Conservation (phyloP, 108 stramenopile genomes). For the Phaeodactylum tricornutum region DNA sequence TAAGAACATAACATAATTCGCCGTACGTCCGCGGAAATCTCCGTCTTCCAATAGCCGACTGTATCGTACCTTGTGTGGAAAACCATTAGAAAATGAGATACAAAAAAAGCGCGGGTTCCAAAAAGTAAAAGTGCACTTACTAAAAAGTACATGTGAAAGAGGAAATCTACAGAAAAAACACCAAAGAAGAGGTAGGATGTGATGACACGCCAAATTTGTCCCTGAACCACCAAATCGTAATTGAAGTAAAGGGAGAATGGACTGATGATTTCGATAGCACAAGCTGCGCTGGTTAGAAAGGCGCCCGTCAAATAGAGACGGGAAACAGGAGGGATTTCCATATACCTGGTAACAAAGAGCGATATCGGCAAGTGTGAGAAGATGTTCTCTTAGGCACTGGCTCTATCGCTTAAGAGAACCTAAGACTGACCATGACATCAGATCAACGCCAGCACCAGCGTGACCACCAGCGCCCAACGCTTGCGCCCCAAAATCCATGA, state of each 20-base stretch:
- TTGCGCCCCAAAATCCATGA: no score
- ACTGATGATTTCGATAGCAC: slow-evolving; percentile 81
- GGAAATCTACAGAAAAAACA: slow-evolving; percentile 89
- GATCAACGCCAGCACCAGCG: neutral
- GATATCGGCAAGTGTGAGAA: neutral
- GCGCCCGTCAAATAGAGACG: slow-evolving; percentile 92
- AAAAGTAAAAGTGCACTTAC: slow-evolving; percentile 10
- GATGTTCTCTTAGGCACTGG: neutral
- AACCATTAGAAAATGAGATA: neutral
- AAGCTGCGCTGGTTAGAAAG: slow-evolving; percentile 90
- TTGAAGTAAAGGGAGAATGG: slow-evolving; percentile 92
- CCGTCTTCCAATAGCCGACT: slow-evolving; percentile 93
- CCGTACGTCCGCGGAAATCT: slow-evolving; percentile 88
- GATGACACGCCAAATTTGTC: slow-evolving; percentile 93
- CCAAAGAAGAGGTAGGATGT: slow-evolving; percentile 98
- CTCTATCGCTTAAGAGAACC: no score
- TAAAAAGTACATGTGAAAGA: slow-evolving; percentile 99
- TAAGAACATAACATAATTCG: slow-evolving; percentile 89
- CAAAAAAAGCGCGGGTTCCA: neutral
- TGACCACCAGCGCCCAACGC: neutral
- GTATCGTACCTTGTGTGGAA: slow-evolving; percentile 38
- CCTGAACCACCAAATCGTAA: slow-evolving; percentile 80
- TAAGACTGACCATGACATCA: slow-evolving; percentile 3
- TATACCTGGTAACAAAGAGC: slow-evolving; percentile 70
- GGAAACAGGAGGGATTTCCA: slow-evolving; percentile 90